phyloP scores from a whole-genome alignment of 371 early-diverging fungal genomes.

The Rhizopus stolonifer region DNA sequence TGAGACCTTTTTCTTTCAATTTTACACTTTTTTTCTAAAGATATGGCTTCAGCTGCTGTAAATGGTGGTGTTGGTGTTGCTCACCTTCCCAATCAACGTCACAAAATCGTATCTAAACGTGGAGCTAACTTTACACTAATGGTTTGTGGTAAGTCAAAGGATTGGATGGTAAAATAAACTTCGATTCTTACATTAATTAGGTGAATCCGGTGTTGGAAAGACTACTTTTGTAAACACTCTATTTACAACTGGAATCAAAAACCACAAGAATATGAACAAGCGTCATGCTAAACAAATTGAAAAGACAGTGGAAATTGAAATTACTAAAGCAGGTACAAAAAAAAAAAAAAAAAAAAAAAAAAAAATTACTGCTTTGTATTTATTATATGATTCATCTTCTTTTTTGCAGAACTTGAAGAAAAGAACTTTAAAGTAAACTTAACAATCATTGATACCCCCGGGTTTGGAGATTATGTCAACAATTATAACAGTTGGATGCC shows the following conservation, averaged over 20 bases:
- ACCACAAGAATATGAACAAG: conserved; percentile 79
- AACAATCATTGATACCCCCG: conserved; percentile 87
- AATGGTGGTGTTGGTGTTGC: conserved; percentile 43
- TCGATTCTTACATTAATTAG: conserved; percentile 11
- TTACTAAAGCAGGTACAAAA: conserved; percentile 62
- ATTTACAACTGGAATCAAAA: conserved; percentile 80
- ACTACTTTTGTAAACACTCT: conserved; percentile 89
- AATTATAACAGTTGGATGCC: conserved; percentile 70
- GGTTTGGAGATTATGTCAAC: conserved; percentile 84
- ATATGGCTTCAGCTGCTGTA: background rate
- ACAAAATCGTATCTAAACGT: conserved; percentile 91
- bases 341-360: background rate
- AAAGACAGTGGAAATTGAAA: conserved; percentile 69
- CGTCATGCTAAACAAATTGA: conserved; percentile 69
- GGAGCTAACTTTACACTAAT: conserved; percentile 94
- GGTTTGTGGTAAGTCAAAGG: conserved; percentile 84
- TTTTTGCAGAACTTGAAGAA: conserved; percentile 37
- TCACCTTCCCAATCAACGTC: conserved; percentile 93
- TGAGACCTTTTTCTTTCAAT: background rate
- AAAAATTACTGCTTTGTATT: too few species aligned
- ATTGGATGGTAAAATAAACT: background rate
- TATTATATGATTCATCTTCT: too few species aligned
- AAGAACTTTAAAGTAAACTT: conserved; percentile 81
- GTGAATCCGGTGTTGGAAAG: conserved; percentile 76
- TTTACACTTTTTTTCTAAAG: background rate